These are phyloP conservation scores for Biscogniauxia sp. DNA, from an alignment of 2,329 filamentous ascomycete genomes.

Conservation along the genomic window DNA sequence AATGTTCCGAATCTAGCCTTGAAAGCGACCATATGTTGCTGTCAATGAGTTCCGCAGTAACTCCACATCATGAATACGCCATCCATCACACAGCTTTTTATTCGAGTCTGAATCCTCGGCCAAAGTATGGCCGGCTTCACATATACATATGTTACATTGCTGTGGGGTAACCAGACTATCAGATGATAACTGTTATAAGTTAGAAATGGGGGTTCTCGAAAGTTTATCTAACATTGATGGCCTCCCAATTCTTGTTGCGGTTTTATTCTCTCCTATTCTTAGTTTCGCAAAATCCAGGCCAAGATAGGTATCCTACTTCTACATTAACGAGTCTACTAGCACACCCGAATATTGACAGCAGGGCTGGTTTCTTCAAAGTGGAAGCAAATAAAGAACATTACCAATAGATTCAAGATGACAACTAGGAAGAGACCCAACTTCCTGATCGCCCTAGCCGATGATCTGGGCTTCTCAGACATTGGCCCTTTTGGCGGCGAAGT, in stretches of 20 bases:
- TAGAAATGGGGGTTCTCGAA: slow-evolving; percentile 1
- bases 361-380: too few species aligned
- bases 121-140: not conserved
- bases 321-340: not conserved
- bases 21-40: not conserved
- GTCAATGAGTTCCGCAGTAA: not conserved
- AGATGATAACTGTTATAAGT: slow-evolving; percentile 5
- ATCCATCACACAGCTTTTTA: not conserved
- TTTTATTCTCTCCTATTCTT: not conserved
- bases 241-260: not conserved
- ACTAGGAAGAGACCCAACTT: slow-evolving; percentile 51
- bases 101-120: not conserved
- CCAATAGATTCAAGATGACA: slow-evolving; percentile 16
- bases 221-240: not conserved
- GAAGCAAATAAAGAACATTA: not conserved
- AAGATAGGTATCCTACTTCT: not conserved
- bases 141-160: slow-evolving; percentile 19
- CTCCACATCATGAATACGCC: not conserved
- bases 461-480: slow-evolving; percentile 60
- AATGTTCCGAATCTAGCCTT: not conserved
- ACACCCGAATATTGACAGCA: not conserved
- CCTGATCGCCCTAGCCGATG: slow-evolving; percentile 57
- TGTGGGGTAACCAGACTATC: slow-evolving; percentile 19
- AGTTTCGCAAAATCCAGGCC: not conserved
- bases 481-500: slow-evolving; percentile 61